phyloP scores from a whole-genome alignment of 2,329 filamentous ascomycete genomes.

The Fusarium tjaetaba region DNA sequence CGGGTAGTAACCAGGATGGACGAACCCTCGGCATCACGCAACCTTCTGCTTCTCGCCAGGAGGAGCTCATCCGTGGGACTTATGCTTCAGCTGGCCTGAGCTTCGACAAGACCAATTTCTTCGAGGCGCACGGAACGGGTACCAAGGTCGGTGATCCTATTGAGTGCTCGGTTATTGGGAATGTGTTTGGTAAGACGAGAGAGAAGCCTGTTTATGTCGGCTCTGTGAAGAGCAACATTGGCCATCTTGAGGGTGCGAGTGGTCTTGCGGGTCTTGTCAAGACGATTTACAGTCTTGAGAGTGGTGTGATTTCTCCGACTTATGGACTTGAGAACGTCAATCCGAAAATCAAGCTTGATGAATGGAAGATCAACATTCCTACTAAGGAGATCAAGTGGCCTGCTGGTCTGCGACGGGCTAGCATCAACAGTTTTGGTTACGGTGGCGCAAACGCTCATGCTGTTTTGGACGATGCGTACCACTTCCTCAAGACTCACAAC shows the following conservation, averaged over 20 bases:
- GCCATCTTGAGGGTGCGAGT: slow-evolving; percentile 13
- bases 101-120: neutral
- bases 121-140: slow-evolving; percentile 54
- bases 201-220: slow-evolving; percentile 12
- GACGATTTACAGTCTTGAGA: neutral
- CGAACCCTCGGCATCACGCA: neutral
- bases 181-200: neutral
- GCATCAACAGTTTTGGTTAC: neutral
- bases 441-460: neutral
- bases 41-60: neutral
- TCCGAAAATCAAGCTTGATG: neutral
- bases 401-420: neutral
- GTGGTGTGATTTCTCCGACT: neutral
- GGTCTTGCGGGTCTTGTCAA: slow-evolving; percentile 1
- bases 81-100: neutral
- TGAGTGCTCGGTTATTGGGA: neutral
- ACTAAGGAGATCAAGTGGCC: neutral
- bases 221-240: slow-evolving; percentile 23
- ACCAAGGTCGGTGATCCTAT: slow-evolving; percentile 49
- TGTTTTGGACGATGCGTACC: neutral
- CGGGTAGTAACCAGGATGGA: slow-evolving; percentile 14
- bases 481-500: neutral
- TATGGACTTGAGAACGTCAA: neutral
- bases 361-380: neutral
- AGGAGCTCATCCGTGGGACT: neutral